phyloP scores from a whole-genome alignment of 2,329 filamentous ascomycete species.

The Pseudogymnoascus sp. region DNA sequence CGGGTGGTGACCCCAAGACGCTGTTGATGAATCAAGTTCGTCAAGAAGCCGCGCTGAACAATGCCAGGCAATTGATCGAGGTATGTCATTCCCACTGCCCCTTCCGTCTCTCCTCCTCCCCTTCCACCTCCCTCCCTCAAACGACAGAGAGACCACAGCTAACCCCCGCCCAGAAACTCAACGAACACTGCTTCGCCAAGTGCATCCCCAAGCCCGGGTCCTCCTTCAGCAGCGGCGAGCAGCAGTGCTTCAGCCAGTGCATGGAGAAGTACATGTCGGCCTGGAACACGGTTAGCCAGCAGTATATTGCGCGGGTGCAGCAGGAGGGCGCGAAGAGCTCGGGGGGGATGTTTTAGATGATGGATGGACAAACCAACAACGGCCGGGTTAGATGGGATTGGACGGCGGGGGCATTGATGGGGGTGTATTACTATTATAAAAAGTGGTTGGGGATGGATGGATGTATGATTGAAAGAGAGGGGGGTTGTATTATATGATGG shows the following conservation, averaged over 20 bases:
- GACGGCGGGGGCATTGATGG: background rate
- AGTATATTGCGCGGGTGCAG: slow-evolving; percentile 47
- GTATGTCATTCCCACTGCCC: slow-evolving; percentile 35
- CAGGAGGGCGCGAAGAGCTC: slow-evolving; percentile 21
- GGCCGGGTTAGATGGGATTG: background rate
- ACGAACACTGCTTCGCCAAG: slow-evolving; percentile 72
- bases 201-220: slow-evolving; percentile 64
- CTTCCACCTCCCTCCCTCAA: background rate
- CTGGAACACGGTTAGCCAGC: slow-evolving; percentile 66
- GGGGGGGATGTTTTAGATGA: slow-evolving; percentile 10
- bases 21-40: slow-evolving; percentile 44
- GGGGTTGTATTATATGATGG: background rate
- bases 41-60: slow-evolving; percentile 55
- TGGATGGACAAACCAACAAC: too few relatives aligned
- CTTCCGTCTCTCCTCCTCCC: background rate
- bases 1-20: slow-evolving; percentile 22
- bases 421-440: background rate
- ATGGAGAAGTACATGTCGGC: slow-evolving; percentile 80
- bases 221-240: slow-evolving; percentile 58
- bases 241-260: slow-evolving; percentile 64
- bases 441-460: background rate
- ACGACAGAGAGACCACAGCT: background rate
- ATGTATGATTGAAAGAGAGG: background rate
- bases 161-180: slow-evolving; percentile 57
- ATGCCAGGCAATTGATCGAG: slow-evolving; percentile 62